A percentile compares a stretch with the other conserved stretches of the same genome.
Conservation (phyloP, 495 filamentous ascomycete species). For the Penicillium dipodomyicola region DNA sequence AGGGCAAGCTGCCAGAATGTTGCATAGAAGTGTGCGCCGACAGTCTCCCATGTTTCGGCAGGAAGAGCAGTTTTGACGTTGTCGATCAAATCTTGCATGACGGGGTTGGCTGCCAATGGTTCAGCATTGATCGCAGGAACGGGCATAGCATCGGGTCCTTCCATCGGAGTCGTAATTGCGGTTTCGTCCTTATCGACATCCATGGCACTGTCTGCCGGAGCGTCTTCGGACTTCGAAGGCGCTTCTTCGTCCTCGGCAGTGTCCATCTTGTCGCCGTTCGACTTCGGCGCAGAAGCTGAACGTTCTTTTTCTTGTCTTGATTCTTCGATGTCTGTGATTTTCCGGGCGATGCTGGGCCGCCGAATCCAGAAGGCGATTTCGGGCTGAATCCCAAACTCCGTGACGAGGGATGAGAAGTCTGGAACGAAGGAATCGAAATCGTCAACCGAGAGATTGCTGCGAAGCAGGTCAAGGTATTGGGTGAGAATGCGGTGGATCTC, state of each 20-base stretch:
- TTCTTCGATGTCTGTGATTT: conserved; percentile 50
- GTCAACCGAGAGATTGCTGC: conserved; percentile 68
- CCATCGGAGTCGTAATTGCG: conserved; percentile 6
- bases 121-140: conserved; percentile 15
- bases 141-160: conserved; percentile 11
- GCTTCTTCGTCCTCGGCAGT: conserved; percentile 30
- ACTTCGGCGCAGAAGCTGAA: conserved; percentile 19
- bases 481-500: conserved; percentile 79
- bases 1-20: conserved; percentile 91
- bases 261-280: conserved; percentile 34
- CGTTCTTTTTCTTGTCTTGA: conserved; percentile 25
- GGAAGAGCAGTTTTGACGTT: conserved; percentile 62
- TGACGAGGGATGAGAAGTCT: conserved; percentile 65
- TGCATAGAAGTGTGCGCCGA: conserved; percentile 77
- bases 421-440: conserved; percentile 85
- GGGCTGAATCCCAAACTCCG: conserved; percentile 76
- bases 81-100: conserved; percentile 73
- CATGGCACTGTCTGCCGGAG: conserved; percentile 27
- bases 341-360: conserved; percentile 62
- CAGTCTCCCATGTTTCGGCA: conserved; percentile 57
- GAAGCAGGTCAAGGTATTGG: conserved; percentile 86
- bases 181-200: conserved; percentile 40
- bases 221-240: conserved; percentile 16
- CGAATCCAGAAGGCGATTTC: conserved; percentile 86
- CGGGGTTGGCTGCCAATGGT: conserved; percentile 60